Evolutionary conservation across 108 stramenopile genomes (phyloP), one percentile per base, ranked within the genome.

Genomic region (Cyclostephanos invisitatus): DNA sequence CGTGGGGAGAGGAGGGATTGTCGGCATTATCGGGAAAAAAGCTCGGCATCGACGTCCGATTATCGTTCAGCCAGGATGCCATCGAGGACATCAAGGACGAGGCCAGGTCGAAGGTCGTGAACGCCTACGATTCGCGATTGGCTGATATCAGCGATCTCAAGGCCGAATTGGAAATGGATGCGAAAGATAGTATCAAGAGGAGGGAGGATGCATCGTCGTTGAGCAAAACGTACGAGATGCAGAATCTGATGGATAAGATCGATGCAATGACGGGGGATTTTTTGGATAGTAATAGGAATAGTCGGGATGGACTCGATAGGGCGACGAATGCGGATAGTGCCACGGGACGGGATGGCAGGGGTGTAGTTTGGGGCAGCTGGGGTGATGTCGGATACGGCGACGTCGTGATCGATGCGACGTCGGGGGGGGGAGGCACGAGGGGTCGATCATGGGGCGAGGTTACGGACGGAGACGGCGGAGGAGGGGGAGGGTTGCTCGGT

Each of bases 201-300:
- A 81, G 77, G 79, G 64, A 83, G 21, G 32, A 75, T 35, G 84
- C 83, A 3, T 72, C 74, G 25, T 59, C 82, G 38, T 36, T 81
- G 15, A 67, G 80, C 53, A 83, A 22, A 1, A 56, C 60, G 25
- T 47, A 42, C 11, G 79, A 84, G 61, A 72, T 73, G 35, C 77
- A 85, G 24, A 68, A 77, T 46, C 63, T 93, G 5, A 72, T 89
- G 80, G 67, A 69, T 53, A 89, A 88, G 58, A 93, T 93, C 71
- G 92, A 91, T 71, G 42, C 69, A 24, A 6, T 93, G 53, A 82
- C 78, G 10, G 40, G 60, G 10, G 70, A 81, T n/a, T 91, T 93
- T 71, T 64, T 93, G 53, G 42, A 32, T 22, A 0, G 25, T 6
- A 81, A 72, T 62, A 17, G 61, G 62, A 59, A 47, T n/a, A n/a